phyloP scores from a whole-genome alignment of 495 filamentous ascomycete species.

The Rusavskia elegans region DNA sequence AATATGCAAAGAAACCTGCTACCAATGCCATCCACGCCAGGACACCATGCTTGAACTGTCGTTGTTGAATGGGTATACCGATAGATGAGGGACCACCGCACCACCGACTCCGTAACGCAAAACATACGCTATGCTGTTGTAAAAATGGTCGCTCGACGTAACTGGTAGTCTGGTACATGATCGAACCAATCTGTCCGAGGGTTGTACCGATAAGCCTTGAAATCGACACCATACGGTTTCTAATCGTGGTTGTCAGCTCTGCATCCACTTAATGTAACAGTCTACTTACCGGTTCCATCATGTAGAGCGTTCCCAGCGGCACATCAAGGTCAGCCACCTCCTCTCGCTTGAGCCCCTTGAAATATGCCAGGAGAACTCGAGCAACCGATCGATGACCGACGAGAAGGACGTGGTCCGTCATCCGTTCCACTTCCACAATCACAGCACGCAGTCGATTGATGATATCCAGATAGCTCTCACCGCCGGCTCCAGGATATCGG shows the following conservation, averaged over 20 bases:
- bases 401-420: slow-evolving; percentile 85
- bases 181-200: slow-evolving; percentile 62
- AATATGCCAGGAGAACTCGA: slow-evolving; percentile 87
- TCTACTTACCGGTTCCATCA: slow-evolving; percentile 57
- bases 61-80: neutral
- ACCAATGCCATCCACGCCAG: neutral
- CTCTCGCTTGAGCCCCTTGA: slow-evolving; percentile 75
- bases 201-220: slow-evolving; percentile 86
- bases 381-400: slow-evolving; percentile 82
- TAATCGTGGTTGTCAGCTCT: slow-evolving; percentile 6
- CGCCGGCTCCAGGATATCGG: slow-evolving; percentile 86
- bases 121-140: neutral
- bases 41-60: neutral
- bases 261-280: neutral
- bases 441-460: slow-evolving; percentile 91
- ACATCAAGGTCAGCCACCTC: slow-evolving; percentile 88
- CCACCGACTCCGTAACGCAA: neutral
- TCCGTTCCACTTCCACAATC: slow-evolving; percentile 91
- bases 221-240: slow-evolving; percentile 94
- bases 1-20: neutral
- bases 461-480: slow-evolving; percentile 91
- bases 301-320: slow-evolving; percentile 80
- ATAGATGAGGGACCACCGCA: neutral
- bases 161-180: slow-evolving; percentile 58
- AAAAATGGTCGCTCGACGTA: slow-evolving; percentile 33